Evolutionary conservation across 1,139 yeast genomes (phyloP).

Genomic region (Yarrowia galli): DNA sequence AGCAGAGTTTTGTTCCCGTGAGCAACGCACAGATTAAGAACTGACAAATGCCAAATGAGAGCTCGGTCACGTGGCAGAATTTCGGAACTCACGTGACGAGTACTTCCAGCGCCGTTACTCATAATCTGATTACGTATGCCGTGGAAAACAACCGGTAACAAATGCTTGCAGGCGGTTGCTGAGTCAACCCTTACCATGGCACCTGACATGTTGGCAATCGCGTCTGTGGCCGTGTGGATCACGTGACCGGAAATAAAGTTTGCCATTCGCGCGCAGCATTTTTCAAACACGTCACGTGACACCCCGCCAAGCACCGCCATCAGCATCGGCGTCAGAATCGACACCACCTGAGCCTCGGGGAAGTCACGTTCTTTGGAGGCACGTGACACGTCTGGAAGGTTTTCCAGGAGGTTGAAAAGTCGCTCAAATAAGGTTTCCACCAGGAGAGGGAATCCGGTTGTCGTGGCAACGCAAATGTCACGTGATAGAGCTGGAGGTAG

Average conservation of each 20-base stretch:
- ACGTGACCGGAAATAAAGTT: slow-evolving; percentile 66
- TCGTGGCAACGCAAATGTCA: slow-evolving; percentile 73
- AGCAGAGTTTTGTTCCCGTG: slow-evolving; percentile 66
- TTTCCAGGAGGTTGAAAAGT: slow-evolving; percentile 72
- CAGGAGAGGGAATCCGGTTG: slow-evolving; percentile 72
- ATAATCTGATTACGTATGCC: slow-evolving; percentile 71
- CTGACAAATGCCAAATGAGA: slow-evolving; percentile 73
- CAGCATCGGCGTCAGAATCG: slow-evolving; percentile 67
- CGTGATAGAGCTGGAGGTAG: slow-evolving; percentile 59
- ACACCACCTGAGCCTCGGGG: slow-evolving; percentile 57
- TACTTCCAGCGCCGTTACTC: slow-evolving; percentile 85
- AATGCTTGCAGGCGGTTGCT: slow-evolving; percentile 55
- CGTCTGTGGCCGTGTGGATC: slow-evolving; percentile 70
- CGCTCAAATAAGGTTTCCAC: slow-evolving; percentile 65
- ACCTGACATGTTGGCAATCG: slow-evolving; percentile 74
- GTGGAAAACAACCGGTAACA: slow-evolving; percentile 58
- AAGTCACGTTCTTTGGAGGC: slow-evolving; percentile 47
- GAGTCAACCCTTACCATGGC: slow-evolving; percentile 71
- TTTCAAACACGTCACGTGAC: slow-evolving; percentile 66
- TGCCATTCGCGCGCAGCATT: slow-evolving; percentile 61
- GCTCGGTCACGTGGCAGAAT: slow-evolving; percentile 79
- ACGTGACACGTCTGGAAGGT: slow-evolving; percentile 60
- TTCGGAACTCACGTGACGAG: slow-evolving; percentile 68
- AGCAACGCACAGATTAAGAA: slow-evolving; percentile 74
- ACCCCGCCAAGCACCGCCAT: slow-evolving; percentile 73